A percentile compares a stretch with the other conserved stretches of the same genome.
These are phyloP conservation scores for Ascocoryne sarcoides DNA, from an alignment of 2,329 filamentous ascomycete genomes.

Conservation along the genomic window DNA sequence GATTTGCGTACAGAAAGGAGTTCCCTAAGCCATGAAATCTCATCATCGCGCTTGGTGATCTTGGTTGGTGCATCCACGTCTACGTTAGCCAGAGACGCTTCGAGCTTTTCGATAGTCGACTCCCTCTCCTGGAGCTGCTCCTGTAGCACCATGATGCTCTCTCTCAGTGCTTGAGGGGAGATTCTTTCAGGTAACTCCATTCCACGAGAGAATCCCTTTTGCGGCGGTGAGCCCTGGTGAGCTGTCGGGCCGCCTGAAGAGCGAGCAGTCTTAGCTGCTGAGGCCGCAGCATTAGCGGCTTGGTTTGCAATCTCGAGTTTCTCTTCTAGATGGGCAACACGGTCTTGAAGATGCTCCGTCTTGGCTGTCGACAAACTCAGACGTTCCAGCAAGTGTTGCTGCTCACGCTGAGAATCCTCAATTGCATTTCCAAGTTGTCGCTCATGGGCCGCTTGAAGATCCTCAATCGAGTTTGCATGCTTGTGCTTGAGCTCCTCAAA, in stretches of 20 bases:
- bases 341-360: conserved; percentile 77
- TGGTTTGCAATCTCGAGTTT: conserved; percentile 82
- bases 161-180: conserved; percentile 85
- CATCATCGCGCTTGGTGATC: conserved; percentile 84
- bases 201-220: conserved; percentile 32
- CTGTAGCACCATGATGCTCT: conserved; percentile 93
- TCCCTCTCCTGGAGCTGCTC: conserved; percentile 95
- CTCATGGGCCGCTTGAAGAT: conserved; percentile 67
- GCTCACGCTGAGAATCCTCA: conserved; percentile 75
- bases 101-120: conserved; percentile 77
- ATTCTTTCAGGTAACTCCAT: conserved; percentile 69
- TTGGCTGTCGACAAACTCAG: conserved; percentile 77
- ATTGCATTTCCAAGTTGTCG: conserved; percentile 62
- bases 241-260: conserved; percentile 13
- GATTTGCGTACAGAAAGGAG: conserved; percentile 83
- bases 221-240: conserved; percentile 1
- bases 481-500: conserved; percentile 44
- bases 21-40: conserved; percentile 92
- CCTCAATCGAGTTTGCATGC: conserved; percentile 62
- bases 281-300: conserved; percentile 51
- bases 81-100: conserved; percentile 57
- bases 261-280: conserved; percentile 26
- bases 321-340: conserved; percentile 76
- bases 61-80: conserved; percentile 74
- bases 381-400: conserved; percentile 72